Evolutionary conservation across 345 rosid species (phyloP), one percentile per base, ranked within the genome.

Genomic region (Gynandropsis gynandra): DNA sequence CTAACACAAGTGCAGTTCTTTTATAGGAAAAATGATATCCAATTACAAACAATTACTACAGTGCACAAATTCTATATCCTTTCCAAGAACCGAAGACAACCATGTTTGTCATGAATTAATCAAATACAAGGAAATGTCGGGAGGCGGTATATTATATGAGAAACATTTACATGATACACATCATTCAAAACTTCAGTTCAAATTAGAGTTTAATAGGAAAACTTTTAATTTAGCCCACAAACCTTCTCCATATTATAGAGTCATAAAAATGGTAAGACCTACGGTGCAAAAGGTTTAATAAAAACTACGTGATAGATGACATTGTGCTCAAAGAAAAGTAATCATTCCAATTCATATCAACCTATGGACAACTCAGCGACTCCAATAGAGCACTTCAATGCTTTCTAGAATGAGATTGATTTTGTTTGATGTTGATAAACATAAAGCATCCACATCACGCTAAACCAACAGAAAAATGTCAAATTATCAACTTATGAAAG

Each of bases 161-260:
- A 49, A 61, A 29, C 27, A 13, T 38, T 16, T 21, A 62, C 42
- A 80, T 97, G 98, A 87, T 92, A 92, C 97, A 61, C 98, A 97
- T 97, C 98, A 92, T 59, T 87, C 90, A 47, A 93, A 82, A 65
- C 98, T 92, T 54, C 94, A 84, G 71, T 92, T 82, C 51, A 85
- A 75, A 69, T 87, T 72, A 67, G 98, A 87, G 72, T 87, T 92
- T 74, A 92, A 92, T 95, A 93, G 87, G 16, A 87, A 72, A 70
- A 92, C 97, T 82, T 87, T 83, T 65, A 92, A 85, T 67, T 92
- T 95, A 52, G 97, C 95, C 96, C 96, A 92, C 47, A 47, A 77
- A 60, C 66, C 56, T 79, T 80, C 75, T 83, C 96, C 98, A 92
- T 87, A 87, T 76, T 58, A 92, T 61, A 48, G 98, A 87, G 76